Conservation (phyloP, 371 early-diverging fungal species). For the Saksenaea vasiformis region DNA sequence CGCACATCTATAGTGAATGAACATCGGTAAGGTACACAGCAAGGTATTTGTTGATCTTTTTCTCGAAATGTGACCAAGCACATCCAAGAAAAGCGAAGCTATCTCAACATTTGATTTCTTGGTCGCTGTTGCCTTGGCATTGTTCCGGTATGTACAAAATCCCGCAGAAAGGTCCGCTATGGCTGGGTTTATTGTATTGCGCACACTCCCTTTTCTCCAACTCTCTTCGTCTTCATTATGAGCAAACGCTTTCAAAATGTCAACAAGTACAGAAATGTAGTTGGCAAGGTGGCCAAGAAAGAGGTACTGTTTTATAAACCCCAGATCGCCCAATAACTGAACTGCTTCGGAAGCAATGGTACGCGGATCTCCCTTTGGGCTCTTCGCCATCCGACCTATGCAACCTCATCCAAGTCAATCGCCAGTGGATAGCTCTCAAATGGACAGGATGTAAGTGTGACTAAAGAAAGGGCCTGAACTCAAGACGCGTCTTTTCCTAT, state of each 20-base stretch:
- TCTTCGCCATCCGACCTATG: conserved; percentile 48
- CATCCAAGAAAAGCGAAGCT: no score
- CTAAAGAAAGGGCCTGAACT: not conserved
- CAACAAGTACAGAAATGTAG: conserved; percentile 68
- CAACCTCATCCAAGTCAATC: conserved; percentile 53
- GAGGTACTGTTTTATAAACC: conserved; percentile 34
- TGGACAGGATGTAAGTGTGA: conserved; percentile 42
- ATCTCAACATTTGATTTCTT: no score
- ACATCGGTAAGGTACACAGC: no score
- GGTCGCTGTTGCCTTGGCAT: no score
- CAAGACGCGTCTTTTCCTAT: not conserved
- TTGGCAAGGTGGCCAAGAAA: conserved; percentile 57
- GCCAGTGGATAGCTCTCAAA: conserved; percentile 51
- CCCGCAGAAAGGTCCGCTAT: not conserved
- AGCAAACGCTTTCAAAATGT: conserved; percentile 52
- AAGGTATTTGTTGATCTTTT: not conserved
- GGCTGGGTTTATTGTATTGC: not conserved
- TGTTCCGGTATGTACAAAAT: no score
- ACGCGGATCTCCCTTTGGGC: conserved; percentile 53
- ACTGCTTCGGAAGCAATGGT: conserved; percentile 46
- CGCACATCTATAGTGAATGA: no score
- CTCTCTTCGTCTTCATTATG: conserved; percentile 10
- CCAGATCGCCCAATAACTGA: not conserved
- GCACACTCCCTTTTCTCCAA: no score
- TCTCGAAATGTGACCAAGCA: not conserved